Conservation (phyloP, 2,329 filamentous ascomycete species). For the Fusarium verrucosum region DNA sequence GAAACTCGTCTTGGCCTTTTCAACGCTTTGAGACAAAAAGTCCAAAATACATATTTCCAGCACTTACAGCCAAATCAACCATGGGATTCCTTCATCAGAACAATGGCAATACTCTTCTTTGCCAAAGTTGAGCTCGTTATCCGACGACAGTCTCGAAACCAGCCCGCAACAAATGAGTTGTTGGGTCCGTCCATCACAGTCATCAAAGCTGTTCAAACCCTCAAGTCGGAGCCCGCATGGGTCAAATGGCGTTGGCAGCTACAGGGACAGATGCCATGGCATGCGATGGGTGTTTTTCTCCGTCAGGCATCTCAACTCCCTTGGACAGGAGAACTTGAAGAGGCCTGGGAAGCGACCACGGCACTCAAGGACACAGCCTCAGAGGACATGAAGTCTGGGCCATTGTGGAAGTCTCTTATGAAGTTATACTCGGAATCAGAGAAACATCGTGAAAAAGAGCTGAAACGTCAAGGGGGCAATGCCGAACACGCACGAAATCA, state of each 20-base stretch:
- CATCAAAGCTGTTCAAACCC: slow-evolving; percentile 35
- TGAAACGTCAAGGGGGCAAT: slow-evolving; percentile 5
- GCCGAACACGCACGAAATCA: neutral
- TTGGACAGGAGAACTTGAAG: slow-evolving; percentile 40
- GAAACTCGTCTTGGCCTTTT: slow-evolving; percentile 20
- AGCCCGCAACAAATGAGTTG: neutral
- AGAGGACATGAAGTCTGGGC: slow-evolving; percentile 7
- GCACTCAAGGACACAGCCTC: slow-evolving; percentile 8
- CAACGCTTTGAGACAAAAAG: slow-evolving; percentile 10
- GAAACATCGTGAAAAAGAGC: slow-evolving; percentile 17
- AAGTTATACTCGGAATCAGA: slow-evolving; percentile 14
- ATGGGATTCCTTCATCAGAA: slow-evolving; percentile 31
- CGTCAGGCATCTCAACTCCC: slow-evolving; percentile 28
- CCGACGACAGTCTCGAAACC: slow-evolving; percentile 8
- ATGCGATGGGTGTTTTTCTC: slow-evolving; percentile 40
- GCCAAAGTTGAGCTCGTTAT: slow-evolving; percentile 43
- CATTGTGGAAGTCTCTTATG: slow-evolving; percentile 33
- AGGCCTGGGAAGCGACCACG: slow-evolving; percentile 31
- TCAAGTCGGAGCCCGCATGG: slow-evolving; percentile 39
- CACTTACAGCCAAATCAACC: slow-evolving; percentile 4
- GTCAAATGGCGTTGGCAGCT: slow-evolving; percentile 46
- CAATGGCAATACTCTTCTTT: slow-evolving; percentile 42
- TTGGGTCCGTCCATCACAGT: slow-evolving; percentile 21
- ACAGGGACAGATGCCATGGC: slow-evolving; percentile 43
- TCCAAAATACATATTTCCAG: slow-evolving; percentile 21